phyloP scores from a whole-genome alignment of 1,284 basidiomycete genomes.

The Sporisorium scitamineum region DNA sequence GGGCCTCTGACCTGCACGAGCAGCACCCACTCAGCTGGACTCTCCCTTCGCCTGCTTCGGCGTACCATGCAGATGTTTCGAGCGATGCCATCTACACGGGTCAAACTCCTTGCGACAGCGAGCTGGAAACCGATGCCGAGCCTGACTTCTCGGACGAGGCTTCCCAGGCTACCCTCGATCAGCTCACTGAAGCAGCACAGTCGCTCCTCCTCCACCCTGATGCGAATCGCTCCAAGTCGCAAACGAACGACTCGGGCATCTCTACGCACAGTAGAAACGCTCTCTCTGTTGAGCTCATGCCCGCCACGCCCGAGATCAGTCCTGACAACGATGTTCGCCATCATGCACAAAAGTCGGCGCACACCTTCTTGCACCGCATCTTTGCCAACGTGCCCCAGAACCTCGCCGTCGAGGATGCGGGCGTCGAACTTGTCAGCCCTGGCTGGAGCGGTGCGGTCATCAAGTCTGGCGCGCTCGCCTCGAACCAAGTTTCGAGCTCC shows the following conservation, averaged over 20 bases:
- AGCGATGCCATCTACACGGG: slow-evolving; percentile 37
- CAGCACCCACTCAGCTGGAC: slow-evolving; percentile 2
- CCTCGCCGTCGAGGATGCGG: slow-evolving; percentile 54
- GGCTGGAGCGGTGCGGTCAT: slow-evolving; percentile 63
- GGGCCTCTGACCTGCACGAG: slow-evolving; percentile 1
- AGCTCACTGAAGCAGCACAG: slow-evolving; percentile 35
- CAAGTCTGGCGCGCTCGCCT: slow-evolving; percentile 25
- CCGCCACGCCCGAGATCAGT: slow-evolving; percentile 61
- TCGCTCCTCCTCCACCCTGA: slow-evolving; percentile 34
- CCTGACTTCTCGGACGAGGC: slow-evolving; percentile 34
- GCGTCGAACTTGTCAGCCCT: slow-evolving; percentile 58
- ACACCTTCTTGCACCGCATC: slow-evolving; percentile 53
- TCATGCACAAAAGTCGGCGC: slow-evolving; percentile 53
- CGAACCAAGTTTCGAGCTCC: slow-evolving; percentile 15
- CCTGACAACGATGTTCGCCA: slow-evolving; percentile 56
- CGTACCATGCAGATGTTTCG: slow-evolving; percentile 9
- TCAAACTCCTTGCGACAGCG: slow-evolving; percentile 40
- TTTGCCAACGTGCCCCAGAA: slow-evolving; percentile 42
- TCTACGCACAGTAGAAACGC: slow-evolving; percentile 20
- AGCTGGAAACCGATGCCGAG: slow-evolving; percentile 28
- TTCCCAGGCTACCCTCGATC: slow-evolving; percentile 34
- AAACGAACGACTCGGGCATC: slow-evolving; percentile 16
- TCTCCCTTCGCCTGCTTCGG: not conserved
- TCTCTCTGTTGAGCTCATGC: slow-evolving; percentile 41
- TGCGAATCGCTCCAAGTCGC: slow-evolving; percentile 14